These are phyloP conservation scores for Yamadazyma laniorum DNA, from an alignment of 805 yeast species.

Conservation along the genomic window DNA sequence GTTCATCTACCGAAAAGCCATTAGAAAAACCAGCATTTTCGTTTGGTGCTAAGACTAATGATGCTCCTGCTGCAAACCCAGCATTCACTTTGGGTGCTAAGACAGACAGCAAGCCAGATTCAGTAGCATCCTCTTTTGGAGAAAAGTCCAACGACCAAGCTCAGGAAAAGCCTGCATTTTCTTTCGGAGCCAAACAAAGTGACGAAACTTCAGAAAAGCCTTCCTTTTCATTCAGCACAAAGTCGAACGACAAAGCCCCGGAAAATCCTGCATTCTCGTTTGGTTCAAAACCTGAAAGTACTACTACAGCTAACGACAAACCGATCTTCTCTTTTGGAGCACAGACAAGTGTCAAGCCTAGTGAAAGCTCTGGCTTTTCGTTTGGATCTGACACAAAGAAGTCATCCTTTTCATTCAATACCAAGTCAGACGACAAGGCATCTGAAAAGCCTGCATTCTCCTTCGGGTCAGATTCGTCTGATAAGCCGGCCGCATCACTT, in stretches of 20 bases:
- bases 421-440: neutral
- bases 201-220: constrained; percentile 12
- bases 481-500: constrained; percentile 15
- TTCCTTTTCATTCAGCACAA: constrained; percentile 16
- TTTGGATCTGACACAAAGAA: constrained; percentile 11
- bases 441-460: constrained; percentile 20
- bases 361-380: constrained; percentile 9
- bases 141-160: neutral
- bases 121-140: constrained; percentile 7
- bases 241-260: constrained; percentile 13
- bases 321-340: constrained; percentile 18
- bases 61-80: constrained; percentile 1
- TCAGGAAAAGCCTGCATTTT: constrained; percentile 16
- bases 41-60: constrained; percentile 1
- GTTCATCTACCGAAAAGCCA: constrained; percentile 14
- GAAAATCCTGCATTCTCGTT: constrained; percentile 10
- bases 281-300: neutral
- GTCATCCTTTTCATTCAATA: constrained; percentile 14
- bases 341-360: constrained; percentile 3
- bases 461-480: constrained; percentile 14
- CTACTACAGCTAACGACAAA: constrained; percentile 1
- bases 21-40: constrained; percentile 10
- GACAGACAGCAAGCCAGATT: constrained; percentile 1
- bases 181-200: constrained; percentile 11
- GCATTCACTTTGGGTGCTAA: constrained; percentile 18